Conservation (phyloP, 768 basidiomycete genomes). For the Pisolithus marmoratus region DNA sequence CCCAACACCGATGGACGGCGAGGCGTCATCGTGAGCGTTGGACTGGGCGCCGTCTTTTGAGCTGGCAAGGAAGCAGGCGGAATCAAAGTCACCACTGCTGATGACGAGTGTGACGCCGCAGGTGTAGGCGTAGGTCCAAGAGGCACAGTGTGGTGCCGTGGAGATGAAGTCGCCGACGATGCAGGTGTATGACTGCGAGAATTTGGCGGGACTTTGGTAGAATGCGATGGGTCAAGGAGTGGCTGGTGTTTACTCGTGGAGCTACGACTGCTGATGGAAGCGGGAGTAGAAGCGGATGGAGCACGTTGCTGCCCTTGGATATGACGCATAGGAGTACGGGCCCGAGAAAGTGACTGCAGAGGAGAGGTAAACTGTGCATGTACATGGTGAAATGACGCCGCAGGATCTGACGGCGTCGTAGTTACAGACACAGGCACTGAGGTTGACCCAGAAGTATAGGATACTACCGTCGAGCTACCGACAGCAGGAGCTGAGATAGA, state of each 20-base stretch:
- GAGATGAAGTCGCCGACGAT: constrained; percentile 57
- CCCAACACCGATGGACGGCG: constrained; percentile 34
- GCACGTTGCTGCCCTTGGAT: constrained; percentile 11
- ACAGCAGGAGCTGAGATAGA: constrained; percentile 39
- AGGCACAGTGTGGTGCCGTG: constrained; percentile 35
- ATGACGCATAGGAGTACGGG: constrained; percentile 11
- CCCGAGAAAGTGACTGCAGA: constrained; percentile 19
- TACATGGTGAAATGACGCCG: neutral
- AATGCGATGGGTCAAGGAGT: constrained; percentile 8
- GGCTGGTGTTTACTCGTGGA: constrained; percentile 11
- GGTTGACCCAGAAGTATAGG: constrained; percentile 5
- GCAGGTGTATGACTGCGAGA: constrained; percentile 49
- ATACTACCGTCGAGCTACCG: constrained; percentile 3
- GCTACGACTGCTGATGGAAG: constrained; percentile 15
- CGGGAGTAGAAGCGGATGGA: constrained; percentile 21
- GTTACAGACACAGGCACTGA: constrained; percentile 22
- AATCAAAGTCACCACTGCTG: constrained; percentile 29
- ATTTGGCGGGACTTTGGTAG: constrained; percentile 27
- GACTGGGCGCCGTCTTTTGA: constrained; percentile 37
- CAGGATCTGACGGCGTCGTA: constrained; percentile 22
- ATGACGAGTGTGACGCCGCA: neutral
- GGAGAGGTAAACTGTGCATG: constrained; percentile 8
- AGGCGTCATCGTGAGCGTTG: constrained; percentile 35
- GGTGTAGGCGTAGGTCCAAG: neutral
- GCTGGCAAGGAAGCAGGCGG: constrained; percentile 29